phyloP scores from a whole-genome alignment of 2,329 filamentous ascomycete species.

The Elsinoe batatas region DNA sequence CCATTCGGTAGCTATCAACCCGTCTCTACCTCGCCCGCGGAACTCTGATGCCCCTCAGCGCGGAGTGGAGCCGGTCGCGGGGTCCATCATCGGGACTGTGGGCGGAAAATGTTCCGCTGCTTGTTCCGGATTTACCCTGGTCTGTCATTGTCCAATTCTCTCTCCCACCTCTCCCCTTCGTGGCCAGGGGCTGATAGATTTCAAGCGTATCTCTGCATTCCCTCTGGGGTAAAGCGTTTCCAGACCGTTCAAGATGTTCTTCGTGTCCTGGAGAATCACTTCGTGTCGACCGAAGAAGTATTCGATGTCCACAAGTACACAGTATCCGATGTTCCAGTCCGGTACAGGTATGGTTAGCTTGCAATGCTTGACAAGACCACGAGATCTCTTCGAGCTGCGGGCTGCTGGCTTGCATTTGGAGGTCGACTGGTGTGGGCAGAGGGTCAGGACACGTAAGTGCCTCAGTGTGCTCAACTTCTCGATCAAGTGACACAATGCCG shows the following conservation, averaged over 20 bases:
- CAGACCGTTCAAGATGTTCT: background rate
- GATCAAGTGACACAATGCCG: too few relatives aligned
- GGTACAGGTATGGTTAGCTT: too few relatives aligned
- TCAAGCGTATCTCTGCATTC: background rate
- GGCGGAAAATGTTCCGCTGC: background rate
- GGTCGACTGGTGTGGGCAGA: too few relatives aligned
- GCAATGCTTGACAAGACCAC: background rate
- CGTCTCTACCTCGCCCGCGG: background rate
- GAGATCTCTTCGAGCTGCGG: background rate
- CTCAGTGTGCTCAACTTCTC: too few relatives aligned
- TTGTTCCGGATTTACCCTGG: background rate
- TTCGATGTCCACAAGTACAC: too few relatives aligned
- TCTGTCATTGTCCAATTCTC: too few relatives aligned
- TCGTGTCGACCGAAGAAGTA: background rate
- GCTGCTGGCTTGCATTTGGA: too few relatives aligned
- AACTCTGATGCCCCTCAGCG: background rate
- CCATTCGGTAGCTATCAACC: slow-evolving; percentile 2
- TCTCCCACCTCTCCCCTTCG: too few relatives aligned
- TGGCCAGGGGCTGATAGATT: background rate
- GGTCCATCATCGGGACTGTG: background rate
- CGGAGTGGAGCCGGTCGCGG: slow-evolving; percentile 6
- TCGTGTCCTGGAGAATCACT: background rate
- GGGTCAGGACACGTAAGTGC: too few relatives aligned
- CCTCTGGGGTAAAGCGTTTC: background rate
- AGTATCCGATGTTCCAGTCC: too few relatives aligned